Conservation (phyloP, 2,329 filamentous ascomycete species). For the Hypoxylon rubiginosum region DNA sequence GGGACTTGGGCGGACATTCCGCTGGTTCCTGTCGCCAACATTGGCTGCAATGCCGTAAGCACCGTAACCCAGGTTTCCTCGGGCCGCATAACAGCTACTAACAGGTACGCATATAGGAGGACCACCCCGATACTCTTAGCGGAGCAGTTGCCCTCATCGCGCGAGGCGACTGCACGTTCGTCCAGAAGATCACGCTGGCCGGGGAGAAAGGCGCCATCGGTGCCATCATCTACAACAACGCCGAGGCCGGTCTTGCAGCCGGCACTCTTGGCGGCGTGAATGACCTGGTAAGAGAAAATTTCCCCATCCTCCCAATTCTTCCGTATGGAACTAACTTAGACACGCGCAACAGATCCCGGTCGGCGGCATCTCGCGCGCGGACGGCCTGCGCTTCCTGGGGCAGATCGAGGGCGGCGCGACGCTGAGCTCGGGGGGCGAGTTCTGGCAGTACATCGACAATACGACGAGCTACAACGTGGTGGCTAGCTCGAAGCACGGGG, state of each 20-base stretch:
- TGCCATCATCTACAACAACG: constrained; percentile 71
- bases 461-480: constrained; percentile 66
- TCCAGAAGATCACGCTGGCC: constrained; percentile 67
- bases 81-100: not conserved
- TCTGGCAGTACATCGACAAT: constrained; percentile 47
- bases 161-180: constrained; percentile 69
- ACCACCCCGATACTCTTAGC: constrained; percentile 62
- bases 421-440: constrained; percentile 39
- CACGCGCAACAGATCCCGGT: constrained; percentile 57
- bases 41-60: constrained; percentile 61
- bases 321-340: constrained; percentile 16
- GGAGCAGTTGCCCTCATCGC: constrained; percentile 69
- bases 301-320: not conserved
- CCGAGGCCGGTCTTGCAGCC: constrained; percentile 57
- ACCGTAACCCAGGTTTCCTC: not conserved
- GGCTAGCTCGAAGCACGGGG: constrained; percentile 69
- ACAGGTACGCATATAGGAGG: constrained; percentile 48
- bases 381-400: constrained; percentile 50
- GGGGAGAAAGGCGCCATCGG: constrained; percentile 66
- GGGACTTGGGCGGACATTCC: constrained; percentile 56
- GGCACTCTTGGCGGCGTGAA: constrained; percentile 65
- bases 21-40: constrained; percentile 60
- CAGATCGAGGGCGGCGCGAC: constrained; percentile 39
- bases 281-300: constrained; percentile 46
- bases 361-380: constrained; percentile 61